phyloP scores from a whole-genome alignment of 192 early-diverging fungal species.

The Kickxella alabastrina region DNA sequence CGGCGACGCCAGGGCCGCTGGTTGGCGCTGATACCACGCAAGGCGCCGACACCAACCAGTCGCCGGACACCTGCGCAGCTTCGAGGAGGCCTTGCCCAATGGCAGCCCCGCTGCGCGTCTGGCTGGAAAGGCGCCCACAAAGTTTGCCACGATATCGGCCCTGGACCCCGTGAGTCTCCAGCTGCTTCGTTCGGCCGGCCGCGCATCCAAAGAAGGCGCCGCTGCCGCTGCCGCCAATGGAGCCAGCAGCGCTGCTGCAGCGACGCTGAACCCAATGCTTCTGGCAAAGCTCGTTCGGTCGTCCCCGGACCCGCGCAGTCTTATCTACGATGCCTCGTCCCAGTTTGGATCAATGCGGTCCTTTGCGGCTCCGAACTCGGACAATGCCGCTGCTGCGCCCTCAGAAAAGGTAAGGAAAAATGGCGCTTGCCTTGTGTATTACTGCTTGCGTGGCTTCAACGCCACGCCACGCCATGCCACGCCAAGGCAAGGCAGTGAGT shows the following conservation, averaged over 20 bases:
- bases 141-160: constrained; percentile 1
- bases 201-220: too few species aligned
- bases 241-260: not conserved
- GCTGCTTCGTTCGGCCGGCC: too few species aligned
- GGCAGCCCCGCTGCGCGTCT: constrained; percentile 1
- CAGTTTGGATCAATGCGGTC: constrained; percentile 51
- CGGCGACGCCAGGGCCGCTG: too few species aligned
- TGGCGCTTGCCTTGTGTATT: too few species aligned
- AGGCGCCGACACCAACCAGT: constrained; percentile 1
- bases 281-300: constrained; percentile 35
- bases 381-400: not conserved
- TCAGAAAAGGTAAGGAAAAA: too few species aligned
- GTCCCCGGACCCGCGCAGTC: constrained; percentile 48
- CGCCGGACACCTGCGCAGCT: constrained; percentile 16
- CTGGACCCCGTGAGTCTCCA: not conserved
- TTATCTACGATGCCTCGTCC: constrained; percentile 49
- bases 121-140: not conserved
- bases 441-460: too few species aligned
- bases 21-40: too few species aligned
- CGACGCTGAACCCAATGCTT: constrained; percentile 1
- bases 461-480: too few species aligned
- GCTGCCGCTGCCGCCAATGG: not conserved
- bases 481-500: too few species aligned
- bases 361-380: constrained; percentile 11
- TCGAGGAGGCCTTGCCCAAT: constrained; percentile 8